A percentile compares a stretch with the other conserved stretches of the same genome.
These are phyloP conservation scores for Exophiala dermatitidis DNA, from an alignment of 2,329 filamentous ascomycete species.

Conservation along the genomic window DNA sequence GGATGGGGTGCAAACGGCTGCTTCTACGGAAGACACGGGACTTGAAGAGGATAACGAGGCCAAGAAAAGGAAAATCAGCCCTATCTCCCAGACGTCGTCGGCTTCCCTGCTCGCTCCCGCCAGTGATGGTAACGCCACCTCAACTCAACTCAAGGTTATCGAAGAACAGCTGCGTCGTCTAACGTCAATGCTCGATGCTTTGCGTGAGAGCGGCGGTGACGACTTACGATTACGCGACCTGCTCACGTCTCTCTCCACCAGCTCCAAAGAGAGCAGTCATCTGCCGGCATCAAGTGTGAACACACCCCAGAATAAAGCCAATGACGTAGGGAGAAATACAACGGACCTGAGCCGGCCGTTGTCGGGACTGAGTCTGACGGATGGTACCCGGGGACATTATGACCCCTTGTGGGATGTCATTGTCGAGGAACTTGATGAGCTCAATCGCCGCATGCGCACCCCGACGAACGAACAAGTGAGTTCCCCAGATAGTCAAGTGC, in stretches of 20 bases:
- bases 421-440: constrained; percentile 19
- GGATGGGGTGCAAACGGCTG: neutral
- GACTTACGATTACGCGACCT: constrained; percentile 7
- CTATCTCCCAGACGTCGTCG: neutral
- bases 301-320: constrained; percentile 8
- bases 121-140: constrained; percentile 27
- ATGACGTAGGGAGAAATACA: constrained; percentile 3
- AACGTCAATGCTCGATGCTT: constrained; percentile 39
- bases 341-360: constrained; percentile 16
- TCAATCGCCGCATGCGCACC: constrained; percentile 27
- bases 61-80: constrained; percentile 19
- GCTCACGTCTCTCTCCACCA: constrained; percentile 13
- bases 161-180: constrained; percentile 40
- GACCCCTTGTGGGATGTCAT: constrained; percentile 21
- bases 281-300: constrained; percentile 36
- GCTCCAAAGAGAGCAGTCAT: constrained; percentile 28
- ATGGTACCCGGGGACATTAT: constrained; percentile 1
- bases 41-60: neutral
- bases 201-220: constrained; percentile 30
- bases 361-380: constrained; percentile 10
- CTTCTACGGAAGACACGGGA: neutral
- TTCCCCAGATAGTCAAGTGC: constrained; percentile 12
- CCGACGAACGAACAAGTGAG: constrained; percentile 17
- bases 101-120: constrained; percentile 8
- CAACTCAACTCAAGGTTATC: constrained; percentile 33